Evolutionary conservation across 2,329 filamentous ascomycete genomes (phyloP), one percentile per base, ranked within the genome.

Genomic region (Akanthomyces muscarius): DNA sequence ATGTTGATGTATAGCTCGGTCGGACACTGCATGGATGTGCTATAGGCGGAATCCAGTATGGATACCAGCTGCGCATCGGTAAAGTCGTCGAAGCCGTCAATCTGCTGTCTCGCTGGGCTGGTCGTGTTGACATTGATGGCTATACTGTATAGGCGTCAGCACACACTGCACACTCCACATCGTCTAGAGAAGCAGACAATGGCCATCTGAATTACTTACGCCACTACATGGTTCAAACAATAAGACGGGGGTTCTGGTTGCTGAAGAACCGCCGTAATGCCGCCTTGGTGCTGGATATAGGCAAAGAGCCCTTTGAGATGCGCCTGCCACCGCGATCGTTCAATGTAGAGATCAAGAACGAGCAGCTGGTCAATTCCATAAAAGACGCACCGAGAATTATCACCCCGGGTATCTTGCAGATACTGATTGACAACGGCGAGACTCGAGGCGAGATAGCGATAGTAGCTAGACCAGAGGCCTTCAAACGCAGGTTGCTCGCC

Each of bases 321-420:
- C 2, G 30, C 55, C 44, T 50, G 55, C 55, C 55, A 58, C 14
- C 16, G 30, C 13, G 55, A 58, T 5, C 55, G 44, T 7, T 58
- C 55, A 5, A 58, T 44, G 21, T 58, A 58, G 21, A 58, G 33
- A 14, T 58, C 55, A 8, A 58, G 55, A 5, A 58, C 44, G 8
- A 58, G 55, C 21, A 58, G 44, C 30, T 58, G 55, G 21, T 58
- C 55, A 30, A 58, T 58, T 13, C 55, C 55, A 14, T 23, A 48
- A 11, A 58, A 18, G 5, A 47, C 44, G 10, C 21, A n/a, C 21
- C 33, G 18, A 6, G 44, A 11, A 4, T 13, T 10, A n/a, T 11
- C 28, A 5, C 13, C 18, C 11, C n/a, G 18, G 13, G 44, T 6
- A 21, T 58, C 55, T 6, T 25, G 30, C n/a, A 58, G 36, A n/a